A percentile compares a stretch with the other conserved stretches of the same genome.
Conservation (phyloP, 1,284 basidiomycete species). For the Boletus calvinii region DNA sequence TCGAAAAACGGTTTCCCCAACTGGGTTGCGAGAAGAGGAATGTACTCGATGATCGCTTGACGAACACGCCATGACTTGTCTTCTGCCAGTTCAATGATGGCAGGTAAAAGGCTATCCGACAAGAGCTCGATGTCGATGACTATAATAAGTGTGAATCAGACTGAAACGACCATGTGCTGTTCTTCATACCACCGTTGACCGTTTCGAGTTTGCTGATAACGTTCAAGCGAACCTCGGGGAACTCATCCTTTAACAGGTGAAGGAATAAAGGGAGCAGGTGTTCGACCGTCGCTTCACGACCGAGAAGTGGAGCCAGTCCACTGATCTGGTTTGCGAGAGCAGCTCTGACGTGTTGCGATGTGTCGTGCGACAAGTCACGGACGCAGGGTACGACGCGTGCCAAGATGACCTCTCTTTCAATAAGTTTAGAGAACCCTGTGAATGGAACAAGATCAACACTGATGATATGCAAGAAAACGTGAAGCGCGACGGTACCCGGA, state of each 20-base stretch:
- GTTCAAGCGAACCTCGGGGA: constrained; percentile 96
- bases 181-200: constrained; percentile 81
- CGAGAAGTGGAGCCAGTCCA: constrained; percentile 94
- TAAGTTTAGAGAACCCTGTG: constrained; percentile 93
- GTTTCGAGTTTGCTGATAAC: constrained; percentile 99
- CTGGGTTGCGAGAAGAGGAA: constrained; percentile 92
- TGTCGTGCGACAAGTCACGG: constrained; percentile 90
- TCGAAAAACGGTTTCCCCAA: constrained; percentile 98
- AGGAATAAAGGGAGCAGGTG: constrained; percentile 97
- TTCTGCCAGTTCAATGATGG: constrained; percentile 97
- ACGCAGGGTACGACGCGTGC: constrained; percentile 96
- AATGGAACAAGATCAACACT: constrained; percentile 9
- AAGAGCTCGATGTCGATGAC: constrained; percentile 98
- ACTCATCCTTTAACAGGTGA: constrained; percentile 97
- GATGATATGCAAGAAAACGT: neutral
- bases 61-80: constrained; percentile 99
- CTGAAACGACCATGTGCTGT: neutral
- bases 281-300: constrained; percentile 94
- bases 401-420: constrained; percentile 94
- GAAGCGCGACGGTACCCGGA: constrained; percentile 63
- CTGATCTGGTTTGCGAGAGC: constrained; percentile 96
- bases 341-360: constrained; percentile 96
- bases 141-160: constrained; percentile 34
- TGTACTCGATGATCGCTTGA: constrained; percentile 99
- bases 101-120: constrained; percentile 94